Evolutionary conservation across 805 yeast species (phyloP), one percentile per base, ranked within the genome.

Genomic region (Candida caryicola): DNA sequence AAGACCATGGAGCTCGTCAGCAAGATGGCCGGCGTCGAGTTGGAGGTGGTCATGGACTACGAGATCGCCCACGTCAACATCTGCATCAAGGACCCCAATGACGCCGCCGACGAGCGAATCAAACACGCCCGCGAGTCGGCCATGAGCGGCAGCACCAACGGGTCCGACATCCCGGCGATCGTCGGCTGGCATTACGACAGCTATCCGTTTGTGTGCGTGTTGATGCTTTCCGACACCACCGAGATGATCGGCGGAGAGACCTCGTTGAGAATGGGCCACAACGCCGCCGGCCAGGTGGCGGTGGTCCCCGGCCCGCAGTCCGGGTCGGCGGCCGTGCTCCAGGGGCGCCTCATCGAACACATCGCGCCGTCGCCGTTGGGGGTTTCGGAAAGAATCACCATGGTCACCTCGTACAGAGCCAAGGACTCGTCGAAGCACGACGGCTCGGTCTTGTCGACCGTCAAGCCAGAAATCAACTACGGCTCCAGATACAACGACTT

Each of bases 141-240:
- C 19, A 33, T 23, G 34, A 36, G 34, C 4, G 33, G 38, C 4
- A 33, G 32, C 2, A 34, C 48, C 25, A 52, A 56, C 15, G 70
- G 64, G 23, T 57, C 52, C 4, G 69, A 71, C 29, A 65, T 75
- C 34, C 77, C 78, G 9, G 81, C 79, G 16, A 68, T 77, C 30
- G 81, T 77, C 25, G 76, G 77, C 21, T 79, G 85, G 85, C 84
- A 79, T 61, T 55, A 63, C 37, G 85, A 79, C 52, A 70, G 79
- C n/a, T 77, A 76, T 39, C 83, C 82, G 12, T 77, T 76, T 52
- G 83, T 78, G 14, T 79, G 82, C 57, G 84, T 79, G 12, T 63
- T 78, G 43, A 79, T 79, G 85, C 52, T 79, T 31, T 71, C 78
- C 21, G 82, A 78, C 50, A 79, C 84, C 6, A 46, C 71, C 2